Base-by-base conservation (phyloP, 2,329 filamentous ascomycete genomes). In the Catunica adiposa region DNA sequence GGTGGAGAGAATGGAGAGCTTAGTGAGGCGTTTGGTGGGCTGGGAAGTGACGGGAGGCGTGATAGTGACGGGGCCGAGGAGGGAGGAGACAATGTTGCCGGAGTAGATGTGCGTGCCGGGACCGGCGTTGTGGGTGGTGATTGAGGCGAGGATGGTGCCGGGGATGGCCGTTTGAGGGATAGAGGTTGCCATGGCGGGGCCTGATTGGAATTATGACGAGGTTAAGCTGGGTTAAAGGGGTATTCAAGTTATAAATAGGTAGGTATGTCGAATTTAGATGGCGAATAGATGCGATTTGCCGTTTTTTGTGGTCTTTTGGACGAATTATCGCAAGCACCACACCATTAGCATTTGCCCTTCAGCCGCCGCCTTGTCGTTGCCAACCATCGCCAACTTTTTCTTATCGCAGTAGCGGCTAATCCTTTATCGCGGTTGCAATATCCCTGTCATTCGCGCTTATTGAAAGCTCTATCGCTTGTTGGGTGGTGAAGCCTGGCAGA, bases 81-180 rank as follows among this genome's bases (percentile, higher is more conserved):
- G 81, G 20, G 89, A 95, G 58, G 89, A 83, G 67, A 84, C 84
- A 62, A 96, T 78, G 58, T 82, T 78, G 60, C 79, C 75, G 60
- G 84, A 75, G 69, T 87, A 77, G 61, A 94, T 74, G 68, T 97
- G 88, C 0, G 89, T 95, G 61, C 90, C 92, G 9, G 86, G 74
- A 14, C 90, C 90, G 26, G 88, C 77, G 42, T 76, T 70, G 68
- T 84, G 89, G 61, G 80, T 78, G 56, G 76, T 72, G 17, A 75
- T 69, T 17, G 83, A 70, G 29, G 86, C 89, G 42, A 98, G 78
- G 48, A 81, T 71, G 66, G 92, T 86, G 66, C 92, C 92, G 9
- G 92, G 92, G 51, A 94, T 76, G 55, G 83, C 86, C 62, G 88
- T 66, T 61, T 73, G 68, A n/a, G 73, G 70, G 20, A 58, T 46